These are phyloP conservation scores for Pseudonitzschia pungens DNA, from an alignment of 108 stramenopile species.

Conservation along the genomic window DNA sequence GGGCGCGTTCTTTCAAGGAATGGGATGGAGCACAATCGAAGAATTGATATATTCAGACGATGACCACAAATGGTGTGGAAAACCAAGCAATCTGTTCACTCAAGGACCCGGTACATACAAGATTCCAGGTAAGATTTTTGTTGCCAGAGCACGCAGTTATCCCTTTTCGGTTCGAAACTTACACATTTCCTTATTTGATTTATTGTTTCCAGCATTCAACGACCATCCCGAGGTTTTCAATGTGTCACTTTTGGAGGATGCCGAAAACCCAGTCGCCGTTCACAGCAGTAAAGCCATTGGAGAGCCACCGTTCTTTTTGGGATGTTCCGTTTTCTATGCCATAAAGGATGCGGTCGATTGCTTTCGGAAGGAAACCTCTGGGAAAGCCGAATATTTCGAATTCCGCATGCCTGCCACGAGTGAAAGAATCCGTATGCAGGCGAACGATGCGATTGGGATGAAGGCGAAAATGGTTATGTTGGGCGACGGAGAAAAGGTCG, in stretches of 20 bases:
- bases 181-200: not conserved
- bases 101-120: conserved; percentile 96
- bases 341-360: conserved; percentile 88
- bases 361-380: conserved; percentile 47
- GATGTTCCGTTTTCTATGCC: conserved; percentile 87
- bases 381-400: conserved; percentile 65
- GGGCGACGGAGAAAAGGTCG: conserved; percentile 22
- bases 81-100: conserved; percentile 82
- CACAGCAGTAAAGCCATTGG: conserved; percentile 96
- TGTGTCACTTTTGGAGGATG: conserved; percentile 82
- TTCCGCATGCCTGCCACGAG: conserved; percentile 87
- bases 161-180: not conserved
- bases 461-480: conserved; percentile 39
- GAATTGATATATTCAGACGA: conserved; percentile 83
- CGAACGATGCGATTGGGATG: conserved; percentile 58
- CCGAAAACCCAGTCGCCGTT: conserved; percentile 88
- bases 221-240: conserved; percentile 91
- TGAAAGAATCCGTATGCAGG: conserved; percentile 80
- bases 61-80: conserved; percentile 91
- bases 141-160: not conserved
- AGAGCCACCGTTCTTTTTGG: conserved; percentile 94
- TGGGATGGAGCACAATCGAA: conserved; percentile 96
- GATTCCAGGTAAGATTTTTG: conserved; percentile 54
- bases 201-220: conserved; percentile 75
- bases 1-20: conserved; percentile 94